Conservation (phyloP, 345 rosid genomes). For the Brassica incana region DNA sequence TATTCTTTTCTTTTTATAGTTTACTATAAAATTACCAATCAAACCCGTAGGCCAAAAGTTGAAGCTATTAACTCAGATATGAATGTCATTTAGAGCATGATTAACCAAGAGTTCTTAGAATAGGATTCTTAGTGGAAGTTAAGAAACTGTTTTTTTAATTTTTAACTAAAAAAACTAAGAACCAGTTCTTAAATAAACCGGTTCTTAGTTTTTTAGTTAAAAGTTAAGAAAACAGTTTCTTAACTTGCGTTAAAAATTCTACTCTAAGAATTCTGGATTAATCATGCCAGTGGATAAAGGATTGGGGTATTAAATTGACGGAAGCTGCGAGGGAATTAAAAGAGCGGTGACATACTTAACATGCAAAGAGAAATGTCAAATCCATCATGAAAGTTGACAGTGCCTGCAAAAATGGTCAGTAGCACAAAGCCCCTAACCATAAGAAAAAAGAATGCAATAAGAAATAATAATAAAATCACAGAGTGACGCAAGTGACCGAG, state of each 20-base stretch:
- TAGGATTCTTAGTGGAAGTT: too few species aligned
- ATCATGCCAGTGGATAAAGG: not conserved
- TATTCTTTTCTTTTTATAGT: too few species aligned
- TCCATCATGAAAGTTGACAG: conserved; percentile 39
- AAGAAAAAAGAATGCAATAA: not conserved
- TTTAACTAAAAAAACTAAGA: too few species aligned
- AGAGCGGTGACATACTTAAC: conserved; percentile 27
- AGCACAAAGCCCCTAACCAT: conserved; percentile 18
- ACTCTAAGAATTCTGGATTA: too few species aligned
- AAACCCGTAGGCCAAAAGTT: not conserved
- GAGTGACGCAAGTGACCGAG: conserved; percentile 47
- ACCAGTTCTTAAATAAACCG: too few species aligned
- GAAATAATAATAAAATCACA: conserved; percentile 7
- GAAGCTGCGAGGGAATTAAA: not conserved
- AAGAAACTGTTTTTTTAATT: too few species aligned
- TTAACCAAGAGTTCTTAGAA: too few species aligned
- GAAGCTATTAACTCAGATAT: not conserved
- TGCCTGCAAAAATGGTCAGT: conserved; percentile 29
- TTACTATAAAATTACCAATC: too few species aligned
- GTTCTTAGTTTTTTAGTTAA: too few species aligned
- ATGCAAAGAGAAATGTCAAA: conserved; percentile 40
- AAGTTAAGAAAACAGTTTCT: too few species aligned
- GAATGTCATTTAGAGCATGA: not conserved
- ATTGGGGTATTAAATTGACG: conserved; percentile 3
- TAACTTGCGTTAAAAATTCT: too few species aligned